A percentile compares a stretch with the other conserved stretches of the same genome.
phyloP scores from a whole-genome alignment of 1,284 basidiomycete genomes.

The Meira nashicola region DNA sequence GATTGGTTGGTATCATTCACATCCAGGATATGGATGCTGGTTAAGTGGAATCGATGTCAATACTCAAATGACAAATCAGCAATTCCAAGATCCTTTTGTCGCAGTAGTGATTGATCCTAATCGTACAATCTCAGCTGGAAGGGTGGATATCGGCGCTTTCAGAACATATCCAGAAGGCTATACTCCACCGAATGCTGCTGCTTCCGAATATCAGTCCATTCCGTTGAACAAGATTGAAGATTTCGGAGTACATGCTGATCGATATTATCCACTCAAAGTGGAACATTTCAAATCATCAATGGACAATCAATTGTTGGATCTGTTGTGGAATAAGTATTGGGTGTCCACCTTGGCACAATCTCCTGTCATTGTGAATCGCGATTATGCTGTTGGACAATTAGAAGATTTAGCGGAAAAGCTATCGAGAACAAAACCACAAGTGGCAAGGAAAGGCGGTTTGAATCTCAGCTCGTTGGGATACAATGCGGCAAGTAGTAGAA shows the following conservation, averaged over 20 bases:
- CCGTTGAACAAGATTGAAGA: slow-evolving; percentile 61
- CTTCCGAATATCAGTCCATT: slow-evolving; percentile 82
- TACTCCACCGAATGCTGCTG: slow-evolving; percentile 56
- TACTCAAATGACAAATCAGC: slow-evolving; percentile 91
- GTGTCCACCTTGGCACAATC: slow-evolving; percentile 89
- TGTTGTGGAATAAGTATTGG: slow-evolving; percentile 99
- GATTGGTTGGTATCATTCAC: slow-evolving; percentile 99
- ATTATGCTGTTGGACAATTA: slow-evolving; percentile 82
- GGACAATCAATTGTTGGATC: slow-evolving; percentile 76
- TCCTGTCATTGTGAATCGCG: slow-evolving; percentile 81
- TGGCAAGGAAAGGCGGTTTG: slow-evolving; percentile 9
- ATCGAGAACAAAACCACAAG: slow-evolving; percentile 33
- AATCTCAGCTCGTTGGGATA: neutral
- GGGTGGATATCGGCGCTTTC: slow-evolving; percentile 97
- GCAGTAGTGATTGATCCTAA: slow-evolving; percentile 98
- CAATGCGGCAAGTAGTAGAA: slow-evolving; percentile 3
- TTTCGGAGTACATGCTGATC: slow-evolving; percentile 80
- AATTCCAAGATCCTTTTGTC: slow-evolving; percentile 90
- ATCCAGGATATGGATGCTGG: slow-evolving; percentile 99
- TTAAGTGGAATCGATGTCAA: slow-evolving; percentile 95
- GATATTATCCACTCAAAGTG: slow-evolving; percentile 89
- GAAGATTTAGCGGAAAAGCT: slow-evolving; percentile 83
- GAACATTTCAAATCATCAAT: slow-evolving; percentile 88
- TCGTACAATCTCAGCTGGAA: slow-evolving; percentile 92
- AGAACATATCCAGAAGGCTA: slow-evolving; percentile 79